Evolutionary conservation across 345 rosid species (phyloP).

Genomic region (Angophora floribunda): DNA sequence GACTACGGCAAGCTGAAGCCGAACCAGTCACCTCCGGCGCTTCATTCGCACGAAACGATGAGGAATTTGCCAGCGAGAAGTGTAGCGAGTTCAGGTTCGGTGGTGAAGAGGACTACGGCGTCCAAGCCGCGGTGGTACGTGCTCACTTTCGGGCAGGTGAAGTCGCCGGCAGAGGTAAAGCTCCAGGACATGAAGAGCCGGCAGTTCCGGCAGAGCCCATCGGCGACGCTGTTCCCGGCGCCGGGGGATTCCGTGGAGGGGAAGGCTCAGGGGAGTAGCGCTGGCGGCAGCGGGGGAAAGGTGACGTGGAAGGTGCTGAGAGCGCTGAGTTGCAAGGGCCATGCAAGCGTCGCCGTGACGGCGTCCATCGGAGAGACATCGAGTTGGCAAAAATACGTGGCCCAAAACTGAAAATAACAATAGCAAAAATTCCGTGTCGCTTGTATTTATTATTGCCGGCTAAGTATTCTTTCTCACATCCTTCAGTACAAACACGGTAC

Average conservation of each 20-base stretch:
- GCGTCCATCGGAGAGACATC: neutral
- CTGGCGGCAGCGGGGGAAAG: constrained; percentile 19
- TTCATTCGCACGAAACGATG: neutral
- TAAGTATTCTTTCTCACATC: neutral
- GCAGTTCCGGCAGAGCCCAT: constrained; percentile 40
- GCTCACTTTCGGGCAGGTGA: constrained; percentile 50
- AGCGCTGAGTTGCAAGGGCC: constrained; percentile 53
- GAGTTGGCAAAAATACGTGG: neutral
- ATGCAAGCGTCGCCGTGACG: constrained; percentile 38
- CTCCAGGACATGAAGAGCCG: constrained; percentile 56
- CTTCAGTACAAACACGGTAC: neutral
- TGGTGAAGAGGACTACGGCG: neutral
- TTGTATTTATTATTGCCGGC: neutral
- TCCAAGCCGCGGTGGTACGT: constrained; percentile 52
- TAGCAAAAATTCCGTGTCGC: neutral
- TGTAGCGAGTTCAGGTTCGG: constrained; percentile 1
- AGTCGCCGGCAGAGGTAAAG: constrained; percentile 39
- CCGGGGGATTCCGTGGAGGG: neutral
- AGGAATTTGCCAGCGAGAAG: constrained; percentile 12
- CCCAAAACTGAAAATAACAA: neutral
- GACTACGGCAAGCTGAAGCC: constrained; percentile 15
- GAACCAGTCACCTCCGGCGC: neutral
- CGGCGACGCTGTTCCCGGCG: constrained; percentile 19
- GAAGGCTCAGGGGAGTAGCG: neutral
- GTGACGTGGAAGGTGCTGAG: constrained; percentile 40